Conservation (phyloP, 2,329 filamentous ascomycete species). For the Tolypocladium tundrense region DNA sequence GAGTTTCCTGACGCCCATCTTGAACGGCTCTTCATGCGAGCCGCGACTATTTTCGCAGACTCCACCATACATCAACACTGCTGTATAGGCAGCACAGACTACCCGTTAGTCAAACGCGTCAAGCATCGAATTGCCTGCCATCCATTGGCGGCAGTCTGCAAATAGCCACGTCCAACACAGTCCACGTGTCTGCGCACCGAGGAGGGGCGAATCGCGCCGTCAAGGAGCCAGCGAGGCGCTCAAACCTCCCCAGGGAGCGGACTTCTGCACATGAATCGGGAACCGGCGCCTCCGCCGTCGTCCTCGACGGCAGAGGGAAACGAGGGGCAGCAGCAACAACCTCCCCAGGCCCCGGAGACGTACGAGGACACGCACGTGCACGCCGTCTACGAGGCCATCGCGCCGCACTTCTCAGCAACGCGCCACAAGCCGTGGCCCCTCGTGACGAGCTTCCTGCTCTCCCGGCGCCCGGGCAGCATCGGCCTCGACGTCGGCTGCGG, state of each 20-base stretch:
- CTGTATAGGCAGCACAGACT: not conserved
- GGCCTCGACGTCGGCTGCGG: conserved; percentile 91
- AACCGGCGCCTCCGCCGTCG: not conserved
- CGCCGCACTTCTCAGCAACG: conserved; percentile 73
- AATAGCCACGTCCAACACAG: not conserved
- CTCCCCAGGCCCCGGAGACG: conserved; percentile 28
- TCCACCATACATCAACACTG: not conserved
- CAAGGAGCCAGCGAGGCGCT: not conserved
- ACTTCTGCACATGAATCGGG: not conserved
- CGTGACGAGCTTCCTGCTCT: conserved; percentile 65
- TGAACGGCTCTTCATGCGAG: not conserved
- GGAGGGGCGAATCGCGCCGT: not conserved
- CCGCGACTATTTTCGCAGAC: not conserved
- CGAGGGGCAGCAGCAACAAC: conserved; percentile 4
- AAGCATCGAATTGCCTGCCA: not conserved
- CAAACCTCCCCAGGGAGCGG: not conserved
- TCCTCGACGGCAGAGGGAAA: not conserved
- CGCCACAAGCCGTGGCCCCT: conserved; percentile 85
- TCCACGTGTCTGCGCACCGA: not conserved
- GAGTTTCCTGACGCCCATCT: no score
- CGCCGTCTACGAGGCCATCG: conserved; percentile 80
- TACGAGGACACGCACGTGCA: conserved; percentile 90
- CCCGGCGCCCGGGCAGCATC: conserved; percentile 57
- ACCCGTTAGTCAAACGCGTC: not conserved
- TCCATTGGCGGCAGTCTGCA: not conserved